Conservation (phyloP, 2,329 filamentous ascomycete genomes). For the Aspergillus sergii region DNA sequence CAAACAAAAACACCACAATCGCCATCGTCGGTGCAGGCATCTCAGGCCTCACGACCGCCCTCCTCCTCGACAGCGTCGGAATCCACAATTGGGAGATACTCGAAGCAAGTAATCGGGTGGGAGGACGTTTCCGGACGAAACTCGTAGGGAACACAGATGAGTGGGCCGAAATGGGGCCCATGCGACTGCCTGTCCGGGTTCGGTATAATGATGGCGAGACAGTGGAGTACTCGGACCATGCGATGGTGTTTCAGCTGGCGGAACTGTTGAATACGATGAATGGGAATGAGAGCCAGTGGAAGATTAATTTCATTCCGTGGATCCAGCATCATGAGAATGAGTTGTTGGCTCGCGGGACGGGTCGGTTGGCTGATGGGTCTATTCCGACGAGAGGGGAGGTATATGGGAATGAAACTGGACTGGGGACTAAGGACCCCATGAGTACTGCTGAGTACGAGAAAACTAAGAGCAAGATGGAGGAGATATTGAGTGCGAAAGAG, state of each 20-base stretch:
- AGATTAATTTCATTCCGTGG: constrained; percentile 32
- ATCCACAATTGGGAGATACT: constrained; percentile 50
- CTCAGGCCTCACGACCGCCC: constrained; percentile 49
- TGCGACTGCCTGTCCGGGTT: constrained; percentile 28
- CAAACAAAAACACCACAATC: constrained; percentile 23
- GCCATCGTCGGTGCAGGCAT: constrained; percentile 32
- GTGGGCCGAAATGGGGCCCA: constrained; percentile 33
- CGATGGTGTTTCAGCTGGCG: constrained; percentile 28
- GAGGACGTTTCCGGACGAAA: constrained; percentile 47
- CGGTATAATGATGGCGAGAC: constrained; percentile 26
- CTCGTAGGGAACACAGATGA: constrained; percentile 38
- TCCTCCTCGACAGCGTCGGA: constrained; percentile 48
- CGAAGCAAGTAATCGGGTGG: constrained; percentile 45
- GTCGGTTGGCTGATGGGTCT: constrained; percentile 25
- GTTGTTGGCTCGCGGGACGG: constrained; percentile 24
- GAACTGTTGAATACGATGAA: constrained; percentile 29
- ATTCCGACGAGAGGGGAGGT: constrained; percentile 29
- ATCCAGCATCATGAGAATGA: constrained; percentile 32
- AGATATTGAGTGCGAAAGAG: constrained; percentile 19
- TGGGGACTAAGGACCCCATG: constrained; percentile 20
- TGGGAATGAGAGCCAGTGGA: constrained; percentile 20
- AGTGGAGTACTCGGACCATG: constrained; percentile 26
- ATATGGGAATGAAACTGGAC: constrained; percentile 13
- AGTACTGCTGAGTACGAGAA: constrained; percentile 14
- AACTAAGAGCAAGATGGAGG: constrained; percentile 19